Conservation (phyloP, 2,329 filamentous ascomycete species). For the Sphaerulina musiva region DNA sequence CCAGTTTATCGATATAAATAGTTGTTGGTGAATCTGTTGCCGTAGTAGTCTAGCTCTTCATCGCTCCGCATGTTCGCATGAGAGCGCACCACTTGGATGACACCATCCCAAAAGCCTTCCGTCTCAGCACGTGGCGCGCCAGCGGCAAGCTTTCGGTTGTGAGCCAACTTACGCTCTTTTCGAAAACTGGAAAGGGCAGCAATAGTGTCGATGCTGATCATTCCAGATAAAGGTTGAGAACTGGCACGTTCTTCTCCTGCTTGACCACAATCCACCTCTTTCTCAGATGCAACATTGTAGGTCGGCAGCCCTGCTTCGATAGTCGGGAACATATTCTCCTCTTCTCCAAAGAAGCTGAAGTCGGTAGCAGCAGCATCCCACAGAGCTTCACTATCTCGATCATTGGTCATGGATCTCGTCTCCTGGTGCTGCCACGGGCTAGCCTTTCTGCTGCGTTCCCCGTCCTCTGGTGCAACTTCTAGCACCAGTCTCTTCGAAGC, state of each 20-base stretch:
- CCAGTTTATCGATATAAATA: slow-evolving; percentile 27
- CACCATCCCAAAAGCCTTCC: slow-evolving; percentile 55
- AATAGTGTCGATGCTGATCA: slow-evolving; percentile 44
- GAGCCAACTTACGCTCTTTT: slow-evolving; percentile 46
- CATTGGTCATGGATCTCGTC: slow-evolving; percentile 52
- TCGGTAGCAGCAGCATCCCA: slow-evolving; percentile 55
- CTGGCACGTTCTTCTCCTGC: not conserved
- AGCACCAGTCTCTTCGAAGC: slow-evolving; percentile 51
- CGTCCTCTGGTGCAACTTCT: slow-evolving; percentile 43
- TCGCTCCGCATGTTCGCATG: slow-evolving; percentile 22
- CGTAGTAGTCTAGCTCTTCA: slow-evolving; percentile 33
- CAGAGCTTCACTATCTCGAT: slow-evolving; percentile 53
- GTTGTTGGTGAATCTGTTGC: slow-evolving; percentile 28
- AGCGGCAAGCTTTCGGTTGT: slow-evolving; percentile 34
- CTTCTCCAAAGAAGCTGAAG: slow-evolving; percentile 51
- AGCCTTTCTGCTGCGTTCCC: slow-evolving; percentile 29
- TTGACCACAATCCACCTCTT: slow-evolving; percentile 23
- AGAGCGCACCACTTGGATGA: slow-evolving; percentile 52
- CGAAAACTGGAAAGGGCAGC: slow-evolving; percentile 50
- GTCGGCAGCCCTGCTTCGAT: slow-evolving; percentile 23
- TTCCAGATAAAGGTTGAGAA: not conserved
- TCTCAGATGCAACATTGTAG: slow-evolving; percentile 17
- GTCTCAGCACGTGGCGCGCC: slow-evolving; percentile 37
- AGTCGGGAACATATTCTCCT: slow-evolving; percentile 37
- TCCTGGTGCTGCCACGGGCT: slow-evolving; percentile 42